Evolutionary conservation across 2,329 filamentous ascomycete species (phyloP), one percentile per base, ranked within the genome.

Genomic region (Fragosphaeria purpurea): DNA sequence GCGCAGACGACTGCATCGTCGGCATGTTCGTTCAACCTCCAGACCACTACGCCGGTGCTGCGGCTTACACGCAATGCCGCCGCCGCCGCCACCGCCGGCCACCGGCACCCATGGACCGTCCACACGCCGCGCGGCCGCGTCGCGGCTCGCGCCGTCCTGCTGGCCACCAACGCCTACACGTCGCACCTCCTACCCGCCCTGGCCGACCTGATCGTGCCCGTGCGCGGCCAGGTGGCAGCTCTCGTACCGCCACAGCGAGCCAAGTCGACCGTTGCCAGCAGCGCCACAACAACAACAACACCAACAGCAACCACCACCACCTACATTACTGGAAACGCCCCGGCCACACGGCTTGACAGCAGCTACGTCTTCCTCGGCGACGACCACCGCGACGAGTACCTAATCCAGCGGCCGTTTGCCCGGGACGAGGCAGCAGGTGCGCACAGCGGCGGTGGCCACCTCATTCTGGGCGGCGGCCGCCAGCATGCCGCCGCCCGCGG

Each of bases 111-210:
- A 4, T 90, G 85, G 80, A 71, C 73, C 0, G 68, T 88, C 0
- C 70, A 80, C 44, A 94, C 88, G 0, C 65, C 73, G 0, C 79
- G 88, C 30, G 89, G 88, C n/a, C 70, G 67, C 41, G 74, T 94
- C 50, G 63, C 63, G 0, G 73, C 88, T 1, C 67, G 70, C 10
- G 74, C 77, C 37, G 78, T 95, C 22, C 73, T 95, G 13, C 75
- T 95, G 12, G 85, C 87, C 5, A 91, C 85, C 1, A 95, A 95
- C 61, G 90, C 73, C 4, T 94, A 95, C 65, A 90, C 88, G 0
- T 87, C 86, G 1, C 75, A 82, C 53, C 72, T 95, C 4, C 68
- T 91, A 2, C 86, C 86, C 0, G 62, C 70, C 37, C 83, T 91
- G 58, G 71, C 77, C 7, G 79, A 82, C 56, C 72, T 89, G 7